phyloP scores from a whole-genome alignment of 2,329 filamentous ascomycete species.

The Penicillium corylophilum region DNA sequence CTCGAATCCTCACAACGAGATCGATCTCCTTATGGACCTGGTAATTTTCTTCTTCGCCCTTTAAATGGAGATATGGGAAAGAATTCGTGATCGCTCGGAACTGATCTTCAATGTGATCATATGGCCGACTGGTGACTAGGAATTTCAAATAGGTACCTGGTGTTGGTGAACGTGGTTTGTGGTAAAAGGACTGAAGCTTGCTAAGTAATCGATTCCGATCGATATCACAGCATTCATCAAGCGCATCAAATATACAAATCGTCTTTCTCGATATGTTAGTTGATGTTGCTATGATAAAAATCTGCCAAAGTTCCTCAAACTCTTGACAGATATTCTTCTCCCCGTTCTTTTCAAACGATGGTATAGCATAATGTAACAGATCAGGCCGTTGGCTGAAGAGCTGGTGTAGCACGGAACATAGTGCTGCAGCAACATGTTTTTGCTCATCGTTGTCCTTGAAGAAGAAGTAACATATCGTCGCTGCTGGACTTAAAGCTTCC shows the following conservation, averaged over 20 bases:
- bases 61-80: slow-evolving; percentile 11
- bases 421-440: slow-evolving; percentile 27
- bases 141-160: slow-evolving; percentile 15
- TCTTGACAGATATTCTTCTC: slow-evolving; percentile 15
- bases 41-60: slow-evolving; percentile 14
- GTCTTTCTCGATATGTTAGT: slow-evolving; percentile 1
- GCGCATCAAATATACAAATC: slow-evolving; percentile 19
- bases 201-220: slow-evolving; percentile 8
- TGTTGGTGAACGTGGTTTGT: not conserved
- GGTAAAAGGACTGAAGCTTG: slow-evolving; percentile 7
- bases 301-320: slow-evolving; percentile 14
- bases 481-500: slow-evolving; percentile 2
- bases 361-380: slow-evolving; percentile 26
- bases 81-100: slow-evolving; percentile 5
- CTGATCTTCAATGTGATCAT: slow-evolving; percentile 6
- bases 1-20: slow-evolving; percentile 9
- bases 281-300: slow-evolving; percentile 11
- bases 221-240: slow-evolving; percentile 12
- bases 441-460: slow-evolving; percentile 41
- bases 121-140: slow-evolving; percentile 18
- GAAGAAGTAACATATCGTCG: slow-evolving; percentile 40
- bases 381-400: slow-evolving; percentile 29
- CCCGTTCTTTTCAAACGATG: slow-evolving; percentile 20
- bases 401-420: slow-evolving; percentile 42
- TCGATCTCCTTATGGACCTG: slow-evolving; percentile 16